These are phyloP conservation scores for Candida takata DNA, from an alignment of 805 yeast genomes.

Conservation along the genomic window DNA sequence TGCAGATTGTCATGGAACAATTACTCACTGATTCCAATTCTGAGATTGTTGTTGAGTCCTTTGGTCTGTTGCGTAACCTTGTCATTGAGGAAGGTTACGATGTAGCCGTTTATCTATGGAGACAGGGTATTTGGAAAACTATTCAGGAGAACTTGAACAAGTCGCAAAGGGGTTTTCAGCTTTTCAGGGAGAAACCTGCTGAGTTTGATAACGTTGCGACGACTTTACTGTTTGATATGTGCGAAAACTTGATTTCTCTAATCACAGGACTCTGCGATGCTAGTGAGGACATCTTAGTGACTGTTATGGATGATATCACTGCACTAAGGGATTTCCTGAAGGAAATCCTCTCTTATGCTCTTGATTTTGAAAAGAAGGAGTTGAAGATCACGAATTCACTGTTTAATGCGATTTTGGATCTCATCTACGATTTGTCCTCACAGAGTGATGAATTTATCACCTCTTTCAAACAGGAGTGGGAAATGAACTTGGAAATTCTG, in stretches of 20 bases:
- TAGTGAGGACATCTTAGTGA: slow-evolving; percentile 51
- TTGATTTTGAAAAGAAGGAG: slow-evolving; percentile 20
- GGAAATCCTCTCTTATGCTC: slow-evolving; percentile 23
- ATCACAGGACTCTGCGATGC: slow-evolving; percentile 59
- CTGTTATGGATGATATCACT: slow-evolving; percentile 25
- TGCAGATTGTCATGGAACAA: slow-evolving; percentile 56
- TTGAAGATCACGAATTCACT: slow-evolving; percentile 34
- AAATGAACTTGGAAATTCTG: slow-evolving; percentile 12
- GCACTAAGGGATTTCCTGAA: slow-evolving; percentile 23
- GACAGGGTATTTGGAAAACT: slow-evolving; percentile 67
- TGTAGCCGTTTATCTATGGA: slow-evolving; percentile 65
- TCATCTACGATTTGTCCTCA: slow-evolving; percentile 52
- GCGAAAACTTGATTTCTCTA: slow-evolving; percentile 68
- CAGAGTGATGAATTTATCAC: slow-evolving; percentile 49
- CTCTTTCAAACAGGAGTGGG: slow-evolving; percentile 12
- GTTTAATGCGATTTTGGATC: slow-evolving; percentile 47
- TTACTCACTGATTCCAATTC: slow-evolving; percentile 59
- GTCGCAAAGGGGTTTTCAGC: slow-evolving; percentile 41
- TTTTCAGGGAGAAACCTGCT: slow-evolving; percentile 25
- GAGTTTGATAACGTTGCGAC: slow-evolving; percentile 33
- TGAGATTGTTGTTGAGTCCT: slow-evolving; percentile 74
- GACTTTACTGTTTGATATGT: slow-evolving; percentile 51
- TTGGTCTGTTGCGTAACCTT: slow-evolving; percentile 74
- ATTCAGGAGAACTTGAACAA: slow-evolving; percentile 47
- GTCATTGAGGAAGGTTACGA: slow-evolving; percentile 87